phyloP scores from a whole-genome alignment of 306 rosid genomes.

The Cicer arietinum region DNA sequence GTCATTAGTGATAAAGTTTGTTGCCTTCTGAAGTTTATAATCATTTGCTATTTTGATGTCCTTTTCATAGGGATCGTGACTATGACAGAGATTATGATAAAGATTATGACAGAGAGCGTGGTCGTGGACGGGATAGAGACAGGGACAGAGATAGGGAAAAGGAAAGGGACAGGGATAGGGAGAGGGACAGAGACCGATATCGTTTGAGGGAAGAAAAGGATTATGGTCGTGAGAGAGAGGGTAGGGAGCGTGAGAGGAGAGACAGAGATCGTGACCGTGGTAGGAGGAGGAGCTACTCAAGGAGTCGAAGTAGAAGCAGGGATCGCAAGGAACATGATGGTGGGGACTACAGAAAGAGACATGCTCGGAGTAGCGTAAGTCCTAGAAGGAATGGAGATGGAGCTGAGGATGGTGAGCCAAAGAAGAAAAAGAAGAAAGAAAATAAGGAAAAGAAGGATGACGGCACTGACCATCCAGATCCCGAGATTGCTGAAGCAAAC shows the following conservation, averaged over 20 bases:
- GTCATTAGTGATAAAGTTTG: not conserved
- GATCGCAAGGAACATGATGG: slow-evolving; percentile 76
- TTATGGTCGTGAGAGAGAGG: slow-evolving; percentile 73
- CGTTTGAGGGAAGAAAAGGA: slow-evolving; percentile 72
- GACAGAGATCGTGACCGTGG: slow-evolving; percentile 94
- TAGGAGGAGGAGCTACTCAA: slow-evolving; percentile 82
- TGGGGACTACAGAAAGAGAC: slow-evolving; percentile 80
- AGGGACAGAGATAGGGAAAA: slow-evolving; percentile 60
- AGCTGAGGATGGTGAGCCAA: slow-evolving; percentile 73
- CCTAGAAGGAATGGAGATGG: slow-evolving; percentile 83
- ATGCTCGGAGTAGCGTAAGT: slow-evolving; percentile 64
- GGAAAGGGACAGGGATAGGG: slow-evolving; percentile 58
- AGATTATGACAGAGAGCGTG: slow-evolving; percentile 81
- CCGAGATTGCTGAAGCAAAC: slow-evolving; percentile 86
- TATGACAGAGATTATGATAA: slow-evolving; percentile 82
- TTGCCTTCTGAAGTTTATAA: slow-evolving; percentile 15
- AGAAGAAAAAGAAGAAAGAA: slow-evolving; percentile 74
- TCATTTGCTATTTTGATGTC: slow-evolving; percentile 24
- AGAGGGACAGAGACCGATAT: slow-evolving; percentile 68
- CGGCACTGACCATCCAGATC: slow-evolving; percentile 88
- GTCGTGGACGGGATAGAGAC: slow-evolving; percentile 77
- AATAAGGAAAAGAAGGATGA: slow-evolving; percentile 77
- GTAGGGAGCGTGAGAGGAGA: slow-evolving; percentile 93
- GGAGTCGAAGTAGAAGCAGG: slow-evolving; percentile 89
- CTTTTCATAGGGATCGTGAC: slow-evolving; percentile 77